These are phyloP conservation scores for Tulasnella sp. DNA, from an alignment of 768 basidiomycete species.

Conservation along the genomic window DNA sequence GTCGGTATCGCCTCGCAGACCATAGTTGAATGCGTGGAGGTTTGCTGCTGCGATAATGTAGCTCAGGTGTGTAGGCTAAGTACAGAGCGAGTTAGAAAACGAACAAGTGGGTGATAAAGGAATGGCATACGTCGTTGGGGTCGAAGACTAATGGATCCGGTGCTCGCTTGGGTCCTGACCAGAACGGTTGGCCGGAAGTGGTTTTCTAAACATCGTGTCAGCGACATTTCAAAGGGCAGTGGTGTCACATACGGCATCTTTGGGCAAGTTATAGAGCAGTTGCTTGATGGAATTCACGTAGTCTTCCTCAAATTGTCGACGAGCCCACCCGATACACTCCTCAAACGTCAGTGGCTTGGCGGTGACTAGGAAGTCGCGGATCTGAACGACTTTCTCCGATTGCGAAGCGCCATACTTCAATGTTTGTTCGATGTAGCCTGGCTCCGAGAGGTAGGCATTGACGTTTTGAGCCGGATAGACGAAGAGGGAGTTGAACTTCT, in stretches of 20 bases:
- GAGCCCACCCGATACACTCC: slow-evolving; percentile 95
- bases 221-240: neutral
- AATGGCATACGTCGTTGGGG: slow-evolving; percentile 63
- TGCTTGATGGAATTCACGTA: slow-evolving; percentile 91
- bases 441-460: slow-evolving; percentile 93
- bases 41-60: slow-evolving; percentile 92
- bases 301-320: slow-evolving; percentile 86
- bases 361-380: slow-evolving; percentile 77
- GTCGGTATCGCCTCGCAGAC: slow-evolving; percentile 80
- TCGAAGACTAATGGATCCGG: slow-evolving; percentile 84
- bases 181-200: slow-evolving; percentile 90
- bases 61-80: slow-evolving; percentile 59
- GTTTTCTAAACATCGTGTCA: slow-evolving; percentile 33
- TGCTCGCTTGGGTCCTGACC: slow-evolving; percentile 97
- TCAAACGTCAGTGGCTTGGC: slow-evolving; percentile 92
- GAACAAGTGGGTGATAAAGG: neutral
- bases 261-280: slow-evolving; percentile 84
- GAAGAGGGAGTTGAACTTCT: slow-evolving; percentile 84
- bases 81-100: neutral
- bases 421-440: slow-evolving; percentile 84
- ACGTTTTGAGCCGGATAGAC: slow-evolving; percentile 89
- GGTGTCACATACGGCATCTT: slow-evolving; percentile 51
- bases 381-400: slow-evolving; percentile 77
- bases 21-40: slow-evolving; percentile 96
- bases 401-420: slow-evolving; percentile 88